A percentile compares a stretch with the other conserved stretches of the same genome.
phyloP scores from a whole-genome alignment of 164 flowering plant species.

The Berberis thunbergii region DNA sequence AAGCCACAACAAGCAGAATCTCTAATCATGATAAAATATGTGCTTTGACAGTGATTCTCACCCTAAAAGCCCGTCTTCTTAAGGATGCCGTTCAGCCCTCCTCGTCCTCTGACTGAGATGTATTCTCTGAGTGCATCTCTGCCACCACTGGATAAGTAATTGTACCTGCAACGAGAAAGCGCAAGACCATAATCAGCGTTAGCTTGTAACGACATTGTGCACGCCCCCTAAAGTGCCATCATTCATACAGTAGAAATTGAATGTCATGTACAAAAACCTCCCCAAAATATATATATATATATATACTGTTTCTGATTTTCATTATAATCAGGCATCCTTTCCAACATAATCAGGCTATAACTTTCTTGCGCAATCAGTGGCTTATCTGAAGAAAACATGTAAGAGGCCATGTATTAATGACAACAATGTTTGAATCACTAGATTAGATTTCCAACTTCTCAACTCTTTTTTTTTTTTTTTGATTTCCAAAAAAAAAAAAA shows the following conservation, averaged over 20 bases:
- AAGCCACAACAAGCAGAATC: background rate
- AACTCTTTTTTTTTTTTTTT: no score
- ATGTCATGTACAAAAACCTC: no score
- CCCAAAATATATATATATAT: no score
- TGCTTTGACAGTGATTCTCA: background rate
- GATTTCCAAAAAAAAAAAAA: no score
- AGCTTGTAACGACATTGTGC: background rate
- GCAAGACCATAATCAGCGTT: background rate
- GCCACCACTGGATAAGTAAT: constrained; percentile 8
- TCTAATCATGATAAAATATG: background rate
- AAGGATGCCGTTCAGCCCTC: constrained; percentile 10
- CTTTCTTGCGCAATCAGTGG: no score
- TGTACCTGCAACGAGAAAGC: constrained; percentile 6
- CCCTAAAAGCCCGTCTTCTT: constrained; percentile 2
- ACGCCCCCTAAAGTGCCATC: background rate
- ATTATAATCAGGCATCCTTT: no score
- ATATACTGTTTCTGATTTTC: no score
- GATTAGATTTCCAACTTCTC: no score
- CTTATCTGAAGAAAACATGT: no score
- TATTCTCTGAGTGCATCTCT: constrained; percentile 3
- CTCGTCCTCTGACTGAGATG: constrained; percentile 21
- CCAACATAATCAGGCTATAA: no score
- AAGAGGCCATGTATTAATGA: no score
- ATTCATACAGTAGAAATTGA: background rate
- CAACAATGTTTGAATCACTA: no score